Percentiles rank a stretch among this genome's conserved stretches.
These are phyloP conservation scores for Selaginella moellendorffii DNA, from an alignment of 75 land plant species.

Conservation along the genomic window DNA sequence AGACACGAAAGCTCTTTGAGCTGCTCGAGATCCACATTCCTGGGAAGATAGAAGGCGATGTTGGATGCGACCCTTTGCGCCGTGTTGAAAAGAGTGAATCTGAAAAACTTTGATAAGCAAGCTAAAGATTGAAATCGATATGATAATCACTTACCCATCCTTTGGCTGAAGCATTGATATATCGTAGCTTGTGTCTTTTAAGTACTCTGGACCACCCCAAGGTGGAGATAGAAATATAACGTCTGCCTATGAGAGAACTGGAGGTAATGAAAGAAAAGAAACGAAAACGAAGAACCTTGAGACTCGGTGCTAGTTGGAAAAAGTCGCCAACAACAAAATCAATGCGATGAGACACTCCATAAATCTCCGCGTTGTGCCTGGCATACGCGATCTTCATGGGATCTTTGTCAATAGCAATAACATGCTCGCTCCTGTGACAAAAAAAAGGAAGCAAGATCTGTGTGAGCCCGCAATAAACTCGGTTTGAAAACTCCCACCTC, in stretches of 20 bases:
- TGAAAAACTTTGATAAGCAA: not conserved
- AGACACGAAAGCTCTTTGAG: constrained; percentile 55
- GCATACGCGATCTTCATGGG: constrained; percentile 71
- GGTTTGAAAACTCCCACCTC: constrained; percentile 19
- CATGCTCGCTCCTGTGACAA: constrained; percentile 43
- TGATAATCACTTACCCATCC: constrained; percentile 38
- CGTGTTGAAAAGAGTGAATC: constrained; percentile 46
- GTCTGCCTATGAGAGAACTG: constrained; percentile 41
- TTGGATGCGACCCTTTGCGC: constrained; percentile 52
- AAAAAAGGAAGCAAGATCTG: constrained; percentile 3
- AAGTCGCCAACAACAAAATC: constrained; percentile 81
- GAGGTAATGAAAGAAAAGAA: not conserved
- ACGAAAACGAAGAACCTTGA: constrained; percentile 43
- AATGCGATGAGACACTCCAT: constrained; percentile 62
- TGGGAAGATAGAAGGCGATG: constrained; percentile 73
- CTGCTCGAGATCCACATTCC: constrained; percentile 79
- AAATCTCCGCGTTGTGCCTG: constrained; percentile 59
- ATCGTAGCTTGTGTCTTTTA: constrained; percentile 38
- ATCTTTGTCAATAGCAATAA: constrained; percentile 85
- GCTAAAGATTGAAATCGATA: not conserved
- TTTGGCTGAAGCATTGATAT: constrained; percentile 57
- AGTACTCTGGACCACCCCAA: constrained; percentile 90
- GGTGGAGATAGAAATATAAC: constrained; percentile 77
- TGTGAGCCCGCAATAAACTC: not conserved
- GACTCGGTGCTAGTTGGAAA: constrained; percentile 43